Evolutionary conservation across 2,329 filamentous ascomycete species (phyloP).

Genomic region (Aspergillus floridensis): DNA sequence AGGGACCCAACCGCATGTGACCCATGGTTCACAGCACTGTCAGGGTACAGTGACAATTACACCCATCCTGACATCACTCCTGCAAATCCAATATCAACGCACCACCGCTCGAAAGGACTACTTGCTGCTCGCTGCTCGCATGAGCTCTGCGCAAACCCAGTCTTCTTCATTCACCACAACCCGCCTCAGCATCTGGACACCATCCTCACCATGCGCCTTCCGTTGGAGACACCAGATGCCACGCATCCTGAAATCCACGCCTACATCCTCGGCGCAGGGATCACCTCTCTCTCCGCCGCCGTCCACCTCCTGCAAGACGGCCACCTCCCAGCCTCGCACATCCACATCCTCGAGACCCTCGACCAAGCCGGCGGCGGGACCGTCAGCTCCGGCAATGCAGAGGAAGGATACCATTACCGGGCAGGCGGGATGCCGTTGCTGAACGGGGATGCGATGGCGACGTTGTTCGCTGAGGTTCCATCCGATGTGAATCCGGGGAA

Average conservation of each 20-base stretch:
- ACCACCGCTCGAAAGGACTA: not conserved
- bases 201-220: not conserved
- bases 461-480: constrained; percentile 34
- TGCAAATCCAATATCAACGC: not conserved
- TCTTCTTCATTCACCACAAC: not conserved
- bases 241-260: constrained; percentile 21
- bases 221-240: not conserved
- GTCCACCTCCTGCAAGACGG: constrained; percentile 37
- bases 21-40: constrained; percentile 6
- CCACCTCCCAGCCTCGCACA: constrained; percentile 31
- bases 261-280: constrained; percentile 38
- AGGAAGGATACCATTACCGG: constrained; percentile 38
- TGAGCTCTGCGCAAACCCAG: not conserved
- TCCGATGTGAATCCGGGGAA: constrained; percentile 16
- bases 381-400: constrained; percentile 27
- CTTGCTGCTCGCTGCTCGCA: too few relatives aligned
- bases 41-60: not conserved
- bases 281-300: constrained; percentile 37
- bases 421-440: constrained; percentile 36
- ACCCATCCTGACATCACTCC: not conserved
- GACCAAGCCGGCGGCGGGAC: constrained; percentile 31
- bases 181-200: not conserved
- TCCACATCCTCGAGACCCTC: constrained; percentile 37
- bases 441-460: constrained; percentile 34
- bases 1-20: not conserved